Conservation (phyloP, 768 basidiomycete genomes). For the Trametes maxima region DNA sequence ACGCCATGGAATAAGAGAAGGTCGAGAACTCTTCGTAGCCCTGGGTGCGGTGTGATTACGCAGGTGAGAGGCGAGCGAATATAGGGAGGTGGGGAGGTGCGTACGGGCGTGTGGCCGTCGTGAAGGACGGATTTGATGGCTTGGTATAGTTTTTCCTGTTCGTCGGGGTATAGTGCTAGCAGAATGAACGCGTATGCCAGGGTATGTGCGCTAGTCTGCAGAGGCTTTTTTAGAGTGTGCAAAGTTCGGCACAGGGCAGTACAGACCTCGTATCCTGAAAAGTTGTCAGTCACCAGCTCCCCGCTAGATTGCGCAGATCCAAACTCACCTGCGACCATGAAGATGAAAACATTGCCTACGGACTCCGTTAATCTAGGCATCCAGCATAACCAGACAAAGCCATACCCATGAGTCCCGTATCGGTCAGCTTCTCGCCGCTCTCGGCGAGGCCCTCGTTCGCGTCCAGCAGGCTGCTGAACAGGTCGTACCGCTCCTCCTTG, state of each 20-base stretch:
- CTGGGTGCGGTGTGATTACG: slow-evolving; percentile 13
- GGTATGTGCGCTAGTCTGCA: slow-evolving; percentile 39
- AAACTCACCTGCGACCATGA: slow-evolving; percentile 52
- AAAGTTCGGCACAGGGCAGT: not conserved
- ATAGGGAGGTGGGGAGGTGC: slow-evolving; percentile 2
- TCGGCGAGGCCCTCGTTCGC: slow-evolving; percentile 44
- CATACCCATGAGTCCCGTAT: slow-evolving; percentile 45
- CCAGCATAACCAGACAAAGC: not conserved
- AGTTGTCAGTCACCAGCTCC: not conserved
- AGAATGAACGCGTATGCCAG: slow-evolving; percentile 38
- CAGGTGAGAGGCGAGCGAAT: not conserved
- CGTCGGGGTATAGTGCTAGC: slow-evolving; percentile 43
- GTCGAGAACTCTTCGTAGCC: slow-evolving; percentile 33
- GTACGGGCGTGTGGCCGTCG: slow-evolving; percentile 33
- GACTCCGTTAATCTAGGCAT: not conserved
- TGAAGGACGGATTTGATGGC: slow-evolving; percentile 32
- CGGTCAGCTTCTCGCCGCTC: slow-evolving; percentile 38
- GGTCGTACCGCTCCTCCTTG: slow-evolving; percentile 48
- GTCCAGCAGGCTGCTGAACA: slow-evolving; percentile 54
- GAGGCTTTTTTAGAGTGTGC: not conserved
- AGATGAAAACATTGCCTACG: slow-evolving; percentile 43
- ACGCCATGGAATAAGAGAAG: slow-evolving; percentile 30
- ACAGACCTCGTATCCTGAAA: slow-evolving; percentile 49
- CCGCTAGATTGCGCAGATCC: not conserved
- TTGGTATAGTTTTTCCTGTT: slow-evolving; percentile 41